Evolutionary conservation across 306 rosid species (phyloP), one percentile per base, ranked within the genome.

Genomic region (Prunus persica): DNA sequence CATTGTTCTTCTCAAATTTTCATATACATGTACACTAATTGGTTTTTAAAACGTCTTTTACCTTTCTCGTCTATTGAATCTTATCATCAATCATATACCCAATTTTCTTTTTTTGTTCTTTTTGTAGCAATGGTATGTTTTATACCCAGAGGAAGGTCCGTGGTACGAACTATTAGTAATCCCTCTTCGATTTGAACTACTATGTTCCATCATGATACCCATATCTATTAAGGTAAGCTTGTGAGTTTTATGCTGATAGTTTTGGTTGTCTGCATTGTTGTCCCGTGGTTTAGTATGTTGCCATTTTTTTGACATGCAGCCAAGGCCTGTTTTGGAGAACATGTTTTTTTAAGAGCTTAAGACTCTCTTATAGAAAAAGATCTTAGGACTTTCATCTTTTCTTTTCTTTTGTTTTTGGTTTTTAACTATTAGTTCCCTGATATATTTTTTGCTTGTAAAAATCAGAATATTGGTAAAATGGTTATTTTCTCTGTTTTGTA

Each of bases 161-260:
- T 95, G 99, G 99, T 95, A 89, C 78, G 99, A 95, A 76, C 89
- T 92, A 25, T 84, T 95, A 87, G 76, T 95, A 82, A 95, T 95
- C 79, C 99, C 99, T 79, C 90, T 95, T 84, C 97, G 99, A 45
- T 95, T 95, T 25, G 99, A 95, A 88, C 96, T 95, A 80, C 96
- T 95, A 49, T 95, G 99, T 87, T 95, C 99, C 45, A 95, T 95
- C 86, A 95, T 95, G 99, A 95, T 95, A 77, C 99, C 99, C 84
- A 95, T 95, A 85, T 95, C 99, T 79, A 95, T 95, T 73, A 95
- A 95, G 99, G 99, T 92, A 84, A 76, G 86, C 47, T 74, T 81
- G 27, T 77, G 62, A 43, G 34, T 74, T 25, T 68, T n/a, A 6
- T 57, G 19, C 54, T 69, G 8, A 67, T 34, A 11, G 65, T 47